Evolutionary conservation across 805 yeast species (phyloP).

Genomic region (Teunomyces panamensis): DNA sequence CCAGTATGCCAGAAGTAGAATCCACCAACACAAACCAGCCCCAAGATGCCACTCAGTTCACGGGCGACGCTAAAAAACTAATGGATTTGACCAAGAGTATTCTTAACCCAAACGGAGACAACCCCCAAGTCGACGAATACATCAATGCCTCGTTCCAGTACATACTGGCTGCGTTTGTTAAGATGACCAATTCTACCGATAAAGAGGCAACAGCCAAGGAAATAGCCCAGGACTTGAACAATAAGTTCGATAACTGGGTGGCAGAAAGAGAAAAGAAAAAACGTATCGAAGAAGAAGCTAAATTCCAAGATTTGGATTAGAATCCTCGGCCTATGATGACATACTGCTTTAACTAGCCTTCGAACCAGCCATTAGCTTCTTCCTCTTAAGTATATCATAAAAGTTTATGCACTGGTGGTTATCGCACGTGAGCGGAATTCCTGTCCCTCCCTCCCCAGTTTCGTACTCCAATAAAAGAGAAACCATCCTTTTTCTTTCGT

Average conservation of each 20-base stretch:
- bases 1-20: background rate
- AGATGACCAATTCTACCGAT: conserved; percentile 31
- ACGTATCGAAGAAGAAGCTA: conserved; percentile 6
- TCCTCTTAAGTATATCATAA: background rate
- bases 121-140: conserved; percentile 25
- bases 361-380: too few species aligned
- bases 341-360: too few species aligned
- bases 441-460: background rate
- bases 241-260: conserved; percentile 27
- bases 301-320: background rate
- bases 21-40: background rate
- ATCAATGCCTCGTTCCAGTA: conserved; percentile 26
- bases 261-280: conserved; percentile 12
- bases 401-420: background rate
- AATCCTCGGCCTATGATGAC: background rate
- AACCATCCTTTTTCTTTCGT: background rate
- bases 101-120: conserved; percentile 29
- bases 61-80: conserved; percentile 10
- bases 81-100: conserved; percentile 11
- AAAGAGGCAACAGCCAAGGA: conserved; percentile 32
- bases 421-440: background rate
- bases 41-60: background rate
- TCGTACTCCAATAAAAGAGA: background rate
- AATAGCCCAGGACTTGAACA: conserved; percentile 32
- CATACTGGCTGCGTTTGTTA: conserved; percentile 21